These are phyloP conservation scores for Solanum piurae DNA, from an alignment of 257 asterid genomes.

Conservation along the genomic window DNA sequence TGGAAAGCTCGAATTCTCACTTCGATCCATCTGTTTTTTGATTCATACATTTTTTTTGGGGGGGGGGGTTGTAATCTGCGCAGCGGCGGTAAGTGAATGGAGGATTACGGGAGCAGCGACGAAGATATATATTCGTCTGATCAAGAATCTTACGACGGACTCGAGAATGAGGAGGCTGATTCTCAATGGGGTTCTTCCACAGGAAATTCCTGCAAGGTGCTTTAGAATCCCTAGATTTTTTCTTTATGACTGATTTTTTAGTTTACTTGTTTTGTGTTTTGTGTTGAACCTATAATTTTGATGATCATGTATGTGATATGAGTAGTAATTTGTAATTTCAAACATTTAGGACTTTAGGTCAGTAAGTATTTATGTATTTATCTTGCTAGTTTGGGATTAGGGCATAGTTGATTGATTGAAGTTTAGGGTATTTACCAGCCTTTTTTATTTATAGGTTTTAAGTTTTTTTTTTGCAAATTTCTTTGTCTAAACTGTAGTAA, in stretches of 20 bases:
- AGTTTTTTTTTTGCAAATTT: background rate
- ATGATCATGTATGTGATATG: background rate
- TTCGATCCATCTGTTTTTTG: background rate
- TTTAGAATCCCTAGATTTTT: background rate
- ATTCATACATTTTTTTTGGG: background rate
- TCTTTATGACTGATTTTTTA: background rate
- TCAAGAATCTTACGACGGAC: slow-evolving; percentile 47
- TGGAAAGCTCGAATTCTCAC: background rate
- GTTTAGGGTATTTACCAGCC: background rate
- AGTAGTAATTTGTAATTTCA: background rate
- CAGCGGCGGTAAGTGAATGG: slow-evolving; percentile 15
- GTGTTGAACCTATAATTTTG: background rate
- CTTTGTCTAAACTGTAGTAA: background rate
- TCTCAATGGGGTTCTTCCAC: slow-evolving; percentile 30
- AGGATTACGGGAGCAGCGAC: slow-evolving; percentile 46
- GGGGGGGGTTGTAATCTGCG: background rate
- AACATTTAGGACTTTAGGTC: background rate
- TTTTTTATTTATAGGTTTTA: background rate
- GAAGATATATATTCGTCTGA: slow-evolving; percentile 47
- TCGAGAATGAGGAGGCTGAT: slow-evolving; percentile 55
- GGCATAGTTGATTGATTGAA: background rate
- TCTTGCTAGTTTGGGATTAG: background rate
- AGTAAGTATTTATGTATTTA: background rate
- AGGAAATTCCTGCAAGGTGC: slow-evolving; percentile 60
- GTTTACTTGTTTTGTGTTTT: background rate